Evolutionary conservation across 192 early-diverging fungal genomes (phyloP), one percentile per base, ranked within the genome.

Genomic region (Backusella tarrabulga): DNA sequence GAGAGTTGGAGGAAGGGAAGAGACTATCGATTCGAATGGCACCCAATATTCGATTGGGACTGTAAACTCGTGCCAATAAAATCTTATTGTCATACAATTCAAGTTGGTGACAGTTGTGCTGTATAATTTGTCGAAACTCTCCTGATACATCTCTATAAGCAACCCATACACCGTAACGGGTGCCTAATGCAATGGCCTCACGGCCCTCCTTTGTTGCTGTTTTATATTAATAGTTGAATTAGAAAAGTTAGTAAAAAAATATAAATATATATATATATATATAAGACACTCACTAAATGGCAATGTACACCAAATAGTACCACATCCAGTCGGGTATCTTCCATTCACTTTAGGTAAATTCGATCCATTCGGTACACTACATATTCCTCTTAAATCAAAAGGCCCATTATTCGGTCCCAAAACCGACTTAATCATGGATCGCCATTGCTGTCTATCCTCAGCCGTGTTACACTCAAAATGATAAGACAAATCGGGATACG

Each of bases 81-180:
- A 70, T 21, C 36, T 70, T 70, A 23, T 70, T 70, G 35, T 70
- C 68, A 41, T 40, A 70, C 0, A 23, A 70, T 41, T 70, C 68
- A 21, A 70, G 54, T 34, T 66, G 73, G 38, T 36, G 54, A 32
- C 54, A 52, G 21, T 74, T 52, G 4, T 74, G 72, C 3, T 21
- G 36, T 26, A 74, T 23, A 8, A 66, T 38, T 12, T 63, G 36
- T 15, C 35, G 26, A 15, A 74, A 74, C 4, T 38, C 52, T 23
- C 44, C 73, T 26, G 73, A 63, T 11, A 40, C 56, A 74, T 74
- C 60, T 35, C 36, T 23, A 32, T 52, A 56, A 1, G 72, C 77
- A 46, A 74, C 40, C 77, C 77, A 79, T 9, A 79, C 32, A 0
- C 77, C 77, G 34, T 79, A 32, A 26, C 73, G 72, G 5, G 77